Conservation (phyloP, 148 eudicot genomes). For the Amaranthus palmeri region DNA sequence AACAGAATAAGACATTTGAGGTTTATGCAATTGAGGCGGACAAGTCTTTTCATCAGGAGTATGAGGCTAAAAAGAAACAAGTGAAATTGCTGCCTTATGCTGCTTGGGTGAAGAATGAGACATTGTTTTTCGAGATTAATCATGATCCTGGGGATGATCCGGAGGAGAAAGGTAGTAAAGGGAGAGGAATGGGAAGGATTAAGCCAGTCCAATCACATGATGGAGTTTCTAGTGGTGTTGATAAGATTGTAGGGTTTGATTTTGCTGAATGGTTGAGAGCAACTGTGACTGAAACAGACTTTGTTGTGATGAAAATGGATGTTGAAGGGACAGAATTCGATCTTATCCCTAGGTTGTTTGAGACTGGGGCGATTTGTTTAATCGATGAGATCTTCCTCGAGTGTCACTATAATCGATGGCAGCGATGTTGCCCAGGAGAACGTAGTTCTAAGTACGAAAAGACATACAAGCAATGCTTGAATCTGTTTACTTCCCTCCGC, state of each 20-base stretch:
- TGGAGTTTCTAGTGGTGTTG: conserved; percentile 33
- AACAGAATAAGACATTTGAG: conserved; percentile 83
- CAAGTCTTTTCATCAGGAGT: conserved; percentile 62
- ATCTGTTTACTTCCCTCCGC: conserved; percentile 71
- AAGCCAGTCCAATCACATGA: conserved; percentile 52
- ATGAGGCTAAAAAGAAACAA: conserved; percentile 62
- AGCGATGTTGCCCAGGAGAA: conserved; percentile 87
- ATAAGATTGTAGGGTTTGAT: conserved; percentile 74
- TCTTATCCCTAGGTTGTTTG: conserved; percentile 73
- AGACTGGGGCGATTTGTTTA: conserved; percentile 92
- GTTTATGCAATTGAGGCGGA: conserved; percentile 93
- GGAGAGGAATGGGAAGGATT: conserved; percentile 84
- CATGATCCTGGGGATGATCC: conserved; percentile 54
- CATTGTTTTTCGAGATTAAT: conserved; percentile 81
- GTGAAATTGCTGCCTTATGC: conserved; percentile 83
- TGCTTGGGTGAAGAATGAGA: conserved; percentile 89
- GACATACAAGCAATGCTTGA: conserved; percentile 75
- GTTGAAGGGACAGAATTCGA: conserved; percentile 94
- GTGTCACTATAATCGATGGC: conserved; percentile 96
- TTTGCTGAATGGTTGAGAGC: conserved; percentile 87
- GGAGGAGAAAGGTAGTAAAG: conserved; percentile 51
- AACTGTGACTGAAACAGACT: conserved; percentile 64
- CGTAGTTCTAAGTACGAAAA: conserved; percentile 73
- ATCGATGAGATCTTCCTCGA: conserved; percentile 91
- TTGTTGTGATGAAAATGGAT: conserved; percentile 97